Base-by-base conservation (phyloP, 345 rosid genomes). In the Gossypium stocksii region DNA sequence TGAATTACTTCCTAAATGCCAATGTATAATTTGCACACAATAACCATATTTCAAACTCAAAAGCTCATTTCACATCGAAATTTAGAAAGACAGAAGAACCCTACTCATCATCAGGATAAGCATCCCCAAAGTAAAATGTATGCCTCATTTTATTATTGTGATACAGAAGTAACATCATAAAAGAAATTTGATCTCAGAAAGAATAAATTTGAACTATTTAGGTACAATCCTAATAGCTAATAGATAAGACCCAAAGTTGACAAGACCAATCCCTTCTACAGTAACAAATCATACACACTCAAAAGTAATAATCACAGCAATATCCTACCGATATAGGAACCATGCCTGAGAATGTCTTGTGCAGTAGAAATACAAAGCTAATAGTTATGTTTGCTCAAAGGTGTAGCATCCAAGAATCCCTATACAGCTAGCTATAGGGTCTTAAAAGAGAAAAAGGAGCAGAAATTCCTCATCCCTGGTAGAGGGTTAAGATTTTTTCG, bases 361-460 rank as follows among this genome's bases (percentile, higher is more conserved):
- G 16, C 27, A 2, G 25, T 43, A 20, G 49, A 66, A 22, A 5
- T 22, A 44, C 53, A 66, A 12, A 66, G 70, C 19, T 46, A 66
- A 20, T 66, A 66, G 34, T 66, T 45, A 66, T 66, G 69, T 66
- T 45, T 45, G 34, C 70, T 45, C 54, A 45, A 15, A 13, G 12
- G 17, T 66, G 54, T 7, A 20, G 70, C 70, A 66, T 44, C 52
- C 17, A 66, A 44, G 34, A 23, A 62, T 41, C 68, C 17, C 68
- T 41, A 64, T 65, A 65, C 51, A 65, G 69, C 69, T 64, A n/a
- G 41, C 7, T n/a, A 19, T 23, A 64, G 23, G 51, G 27, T 11
- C 16, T 43, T 20, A 43, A 43, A 65, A 43, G 49, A 19, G 9
- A 44, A 19, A 17, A 41, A 43, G 69, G 23, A 2, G 51, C 27